phyloP scores from a whole-genome alignment of 2,329 filamentous ascomycete genomes.

The Penicillium brevicompactum region DNA sequence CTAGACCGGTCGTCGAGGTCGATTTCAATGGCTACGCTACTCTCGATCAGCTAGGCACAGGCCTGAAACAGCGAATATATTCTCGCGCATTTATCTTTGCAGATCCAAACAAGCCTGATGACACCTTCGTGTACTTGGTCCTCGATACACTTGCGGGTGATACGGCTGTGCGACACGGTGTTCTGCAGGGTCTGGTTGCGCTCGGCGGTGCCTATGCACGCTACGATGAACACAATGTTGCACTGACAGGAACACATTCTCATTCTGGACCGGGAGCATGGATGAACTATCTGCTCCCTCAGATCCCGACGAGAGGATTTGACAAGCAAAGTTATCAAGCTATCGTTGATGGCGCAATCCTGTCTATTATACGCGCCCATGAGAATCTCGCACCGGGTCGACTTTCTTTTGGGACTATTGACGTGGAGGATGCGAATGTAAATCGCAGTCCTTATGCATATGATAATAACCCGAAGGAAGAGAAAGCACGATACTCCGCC shows the following conservation, averaged over 20 bases:
- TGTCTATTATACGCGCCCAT: slow-evolving; percentile 82
- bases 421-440: slow-evolving; percentile 76
- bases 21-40: slow-evolving; percentile 93
- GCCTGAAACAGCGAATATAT: slow-evolving; percentile 83
- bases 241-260: slow-evolving; percentile 89
- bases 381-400: slow-evolving; percentile 69
- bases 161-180: slow-evolving; percentile 84
- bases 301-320: slow-evolving; percentile 86
- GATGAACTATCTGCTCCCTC: slow-evolving; percentile 91
- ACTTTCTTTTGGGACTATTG: slow-evolving; percentile 69
- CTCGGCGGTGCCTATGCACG: slow-evolving; percentile 72
- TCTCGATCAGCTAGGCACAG: slow-evolving; percentile 76
- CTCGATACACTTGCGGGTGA: slow-evolving; percentile 87
- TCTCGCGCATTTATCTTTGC: slow-evolving; percentile 88
- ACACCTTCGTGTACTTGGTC: slow-evolving; percentile 84
- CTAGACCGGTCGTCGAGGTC: slow-evolving; percentile 80
- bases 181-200: slow-evolving; percentile 70
- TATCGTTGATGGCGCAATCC: slow-evolving; percentile 80
- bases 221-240: slow-evolving; percentile 80
- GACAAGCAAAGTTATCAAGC: slow-evolving; percentile 83
- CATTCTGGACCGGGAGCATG: slow-evolving; percentile 90
- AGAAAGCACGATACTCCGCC: slow-evolving; percentile 68
- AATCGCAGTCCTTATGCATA: slow-evolving; percentile 90
- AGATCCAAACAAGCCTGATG: slow-evolving; percentile 63
- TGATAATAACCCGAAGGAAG: slow-evolving; percentile 76